Evolutionary conservation across 805 yeast genomes (phyloP).

Genomic region (Candida ortonii): DNA sequence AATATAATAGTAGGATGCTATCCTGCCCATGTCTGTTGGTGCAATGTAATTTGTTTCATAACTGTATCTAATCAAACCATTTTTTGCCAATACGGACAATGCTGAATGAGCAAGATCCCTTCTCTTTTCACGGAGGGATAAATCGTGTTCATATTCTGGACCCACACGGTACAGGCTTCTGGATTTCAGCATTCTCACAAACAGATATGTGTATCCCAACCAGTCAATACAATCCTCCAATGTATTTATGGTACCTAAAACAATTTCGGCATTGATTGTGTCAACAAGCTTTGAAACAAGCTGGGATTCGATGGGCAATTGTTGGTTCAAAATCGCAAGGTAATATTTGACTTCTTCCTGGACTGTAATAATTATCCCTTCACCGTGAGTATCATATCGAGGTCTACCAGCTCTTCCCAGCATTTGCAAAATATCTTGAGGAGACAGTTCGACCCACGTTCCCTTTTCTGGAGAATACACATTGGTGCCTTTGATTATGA

Average conservation of each 20-base stretch:
- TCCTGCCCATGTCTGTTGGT: conserved; percentile 71
- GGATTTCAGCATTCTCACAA: conserved; percentile 69
- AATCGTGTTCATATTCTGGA: conserved; percentile 55
- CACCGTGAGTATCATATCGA: conserved; percentile 86
- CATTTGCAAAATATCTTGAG: conserved; percentile 95
- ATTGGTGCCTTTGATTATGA: conserved; percentile 89
- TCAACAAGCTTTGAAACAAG: conserved; percentile 69
- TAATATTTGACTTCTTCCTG: conserved; percentile 85
- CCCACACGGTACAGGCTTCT: conserved; percentile 78
- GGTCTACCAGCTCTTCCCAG: conserved; percentile 99
- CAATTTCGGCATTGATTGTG: conserved; percentile 82
- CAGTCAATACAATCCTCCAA: conserved; percentile 72
- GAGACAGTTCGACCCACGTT: conserved; percentile 84
- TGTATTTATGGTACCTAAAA: conserved; percentile 58
- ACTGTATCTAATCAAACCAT: conserved; percentile 62
- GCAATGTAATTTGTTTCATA: conserved; percentile 43
- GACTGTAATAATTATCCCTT: conserved; percentile 87
- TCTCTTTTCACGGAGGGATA: conserved; percentile 49
- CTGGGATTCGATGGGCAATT: conserved; percentile 90
- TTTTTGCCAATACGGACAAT: conserved; percentile 50
- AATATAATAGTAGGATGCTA: conserved; percentile 86
- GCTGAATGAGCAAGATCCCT: conserved; percentile 77
- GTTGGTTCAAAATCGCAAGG: conserved; percentile 86
- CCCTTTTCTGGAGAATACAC: conserved; percentile 90
- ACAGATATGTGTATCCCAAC: conserved; percentile 77